Percentiles rank a stretch among this genome's conserved stretches.
Evolutionary conservation across 495 filamentous ascomycete species (phyloP).

Genomic region (Aspergillus nanangensis): DNA sequence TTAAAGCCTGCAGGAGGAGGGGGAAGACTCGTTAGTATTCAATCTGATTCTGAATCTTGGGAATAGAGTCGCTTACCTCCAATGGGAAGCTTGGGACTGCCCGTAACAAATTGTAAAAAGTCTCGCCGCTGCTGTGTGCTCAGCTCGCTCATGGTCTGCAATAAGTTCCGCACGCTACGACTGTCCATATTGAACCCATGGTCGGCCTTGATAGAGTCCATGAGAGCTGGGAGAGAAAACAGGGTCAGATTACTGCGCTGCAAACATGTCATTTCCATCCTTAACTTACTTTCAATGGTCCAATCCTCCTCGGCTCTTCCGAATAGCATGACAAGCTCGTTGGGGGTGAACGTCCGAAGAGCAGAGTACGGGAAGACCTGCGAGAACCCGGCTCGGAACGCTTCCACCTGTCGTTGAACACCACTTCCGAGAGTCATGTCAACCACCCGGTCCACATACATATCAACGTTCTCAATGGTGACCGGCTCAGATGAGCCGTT

Average conservation of each 20-base stretch:
- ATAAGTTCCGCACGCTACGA: conserved; percentile 87
- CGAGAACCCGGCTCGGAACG: conserved; percentile 88
- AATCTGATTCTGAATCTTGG: conserved; percentile 6
- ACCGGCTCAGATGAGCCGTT: conserved; percentile 69
- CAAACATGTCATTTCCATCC: not conserved
- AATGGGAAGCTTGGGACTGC: conserved; percentile 97
- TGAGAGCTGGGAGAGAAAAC: conserved; percentile 59
- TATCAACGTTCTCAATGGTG: conserved; percentile 83
- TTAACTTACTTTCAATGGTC: conserved; percentile 84
- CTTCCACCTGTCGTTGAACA: conserved; percentile 83
- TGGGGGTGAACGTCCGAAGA: conserved; percentile 90
- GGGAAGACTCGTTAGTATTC: conserved; percentile 15
- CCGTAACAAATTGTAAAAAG: conserved; percentile 97
- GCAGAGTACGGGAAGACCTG: conserved; percentile 95
- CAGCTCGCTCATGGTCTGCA: conserved; percentile 94
- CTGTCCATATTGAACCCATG: conserved; percentile 99
- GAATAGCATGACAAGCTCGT: conserved; percentile 95
- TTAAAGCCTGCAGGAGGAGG: conserved; percentile 71
- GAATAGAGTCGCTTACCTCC: conserved; percentile 61
- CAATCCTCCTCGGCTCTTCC: conserved; percentile 94
- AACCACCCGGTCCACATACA: conserved; percentile 85
- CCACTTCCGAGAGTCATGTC: conserved; percentile 87
- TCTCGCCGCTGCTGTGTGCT: conserved; percentile 72
- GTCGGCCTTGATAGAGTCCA: conserved; percentile 99
- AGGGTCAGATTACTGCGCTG: conserved; percentile 9